Conservation (phyloP, 164 flowering plant genomes). For the Liquidambar formosana region DNA sequence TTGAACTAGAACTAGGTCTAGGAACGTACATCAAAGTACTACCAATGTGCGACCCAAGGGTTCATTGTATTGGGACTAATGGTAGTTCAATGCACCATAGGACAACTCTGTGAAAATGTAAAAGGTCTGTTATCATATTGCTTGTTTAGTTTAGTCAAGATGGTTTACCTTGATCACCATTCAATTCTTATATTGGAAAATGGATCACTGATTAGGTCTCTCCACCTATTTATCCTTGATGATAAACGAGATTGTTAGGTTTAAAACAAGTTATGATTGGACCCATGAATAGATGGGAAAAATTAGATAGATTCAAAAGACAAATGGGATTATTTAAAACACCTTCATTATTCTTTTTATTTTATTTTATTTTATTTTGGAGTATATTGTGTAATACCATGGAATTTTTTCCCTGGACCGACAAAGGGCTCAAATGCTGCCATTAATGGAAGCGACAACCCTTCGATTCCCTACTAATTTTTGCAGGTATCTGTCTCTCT, state of each 20-base stretch:
- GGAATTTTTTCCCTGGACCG: conserved; percentile 34
- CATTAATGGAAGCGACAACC: conserved; percentile 62
- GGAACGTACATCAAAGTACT: too few relatives aligned
- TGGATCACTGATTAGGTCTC: conserved; percentile 14
- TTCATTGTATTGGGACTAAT: too few relatives aligned
- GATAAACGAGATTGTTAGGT: conserved; percentile 2
- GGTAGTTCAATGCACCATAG: neutral
- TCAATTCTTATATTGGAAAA: conserved; percentile 17
- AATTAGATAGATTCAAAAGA: conserved; percentile 6
- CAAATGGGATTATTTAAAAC: too few relatives aligned
- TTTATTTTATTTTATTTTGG: neutral
- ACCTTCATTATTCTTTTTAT: too few relatives aligned
- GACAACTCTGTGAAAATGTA: neutral
- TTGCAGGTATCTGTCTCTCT: conserved; percentile 35
- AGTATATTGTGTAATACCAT: neutral
- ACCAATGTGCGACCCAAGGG: too few relatives aligned
- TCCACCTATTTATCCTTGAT: neutral
- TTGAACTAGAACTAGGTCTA: too few relatives aligned
- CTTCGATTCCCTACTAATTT: conserved; percentile 54
- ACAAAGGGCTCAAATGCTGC: conserved; percentile 48
- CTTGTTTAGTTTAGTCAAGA: conserved; percentile 28
- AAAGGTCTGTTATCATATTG: conserved; percentile 14
- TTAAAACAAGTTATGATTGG: conserved; percentile 13
- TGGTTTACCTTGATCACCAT: conserved; percentile 19
- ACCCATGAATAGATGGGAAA: conserved; percentile 13